These are phyloP conservation scores for Fulvia fulva DNA, from an alignment of 2,329 filamentous ascomycete genomes.

Conservation along the genomic window DNA sequence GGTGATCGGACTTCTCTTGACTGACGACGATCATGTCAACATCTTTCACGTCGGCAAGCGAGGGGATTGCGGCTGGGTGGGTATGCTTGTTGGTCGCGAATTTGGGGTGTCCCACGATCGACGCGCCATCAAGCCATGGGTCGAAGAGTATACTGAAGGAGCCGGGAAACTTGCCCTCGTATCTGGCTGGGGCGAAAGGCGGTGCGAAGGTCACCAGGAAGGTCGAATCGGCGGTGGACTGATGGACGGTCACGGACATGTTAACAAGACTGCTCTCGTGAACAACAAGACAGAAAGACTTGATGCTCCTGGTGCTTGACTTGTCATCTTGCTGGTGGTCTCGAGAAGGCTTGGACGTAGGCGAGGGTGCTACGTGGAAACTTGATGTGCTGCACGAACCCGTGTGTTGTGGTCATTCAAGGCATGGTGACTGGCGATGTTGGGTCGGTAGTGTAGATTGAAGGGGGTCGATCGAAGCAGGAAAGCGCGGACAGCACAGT, in stretches of 20 bases:
- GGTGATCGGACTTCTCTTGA: conserved; percentile 65
- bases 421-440: background rate
- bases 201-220: conserved; percentile 63
- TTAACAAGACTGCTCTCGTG: background rate
- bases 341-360: background rate
- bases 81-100: conserved; percentile 60
- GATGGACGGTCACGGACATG: conserved; percentile 63
- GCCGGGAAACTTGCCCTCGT: conserved; percentile 40
- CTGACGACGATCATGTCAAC: conserved; percentile 58
- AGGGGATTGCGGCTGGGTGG: conserved; percentile 53
- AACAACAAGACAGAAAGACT: background rate
- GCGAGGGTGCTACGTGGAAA: background rate
- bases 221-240: conserved; percentile 61
- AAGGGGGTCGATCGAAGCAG: background rate
- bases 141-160: conserved; percentile 67
- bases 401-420: background rate
- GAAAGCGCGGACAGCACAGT: background rate
- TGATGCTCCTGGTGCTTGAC: background rate
- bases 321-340: background rate
- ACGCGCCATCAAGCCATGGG: conserved; percentile 63
- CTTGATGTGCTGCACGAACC: background rate
- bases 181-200: conserved; percentile 41
- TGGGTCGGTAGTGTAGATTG: background rate
- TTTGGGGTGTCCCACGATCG: conserved; percentile 56
- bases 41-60: conserved; percentile 51